Evolutionary conservation across 2,329 filamentous ascomycete genomes (phyloP).

Genomic region (Hymenoscyphus salicellus): DNA sequence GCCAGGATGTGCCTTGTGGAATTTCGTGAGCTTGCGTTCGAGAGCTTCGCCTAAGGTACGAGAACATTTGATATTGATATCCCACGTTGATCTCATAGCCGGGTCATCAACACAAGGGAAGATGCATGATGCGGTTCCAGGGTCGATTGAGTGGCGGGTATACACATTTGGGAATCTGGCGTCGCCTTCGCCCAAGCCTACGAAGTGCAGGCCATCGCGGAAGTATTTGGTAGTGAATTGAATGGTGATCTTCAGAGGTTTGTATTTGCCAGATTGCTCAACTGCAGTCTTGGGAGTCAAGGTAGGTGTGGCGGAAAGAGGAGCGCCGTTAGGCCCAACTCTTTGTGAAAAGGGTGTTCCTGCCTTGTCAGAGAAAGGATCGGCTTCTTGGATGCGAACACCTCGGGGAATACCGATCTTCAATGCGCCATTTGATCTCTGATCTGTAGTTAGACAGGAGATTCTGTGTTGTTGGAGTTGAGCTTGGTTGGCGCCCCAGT

Average conservation of each 20-base stretch:
- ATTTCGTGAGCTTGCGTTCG: constrained; percentile 40
- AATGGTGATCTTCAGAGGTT: constrained; percentile 63
- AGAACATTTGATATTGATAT: constrained; percentile 81
- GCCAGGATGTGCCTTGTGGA: constrained; percentile 40
- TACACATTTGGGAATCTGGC: constrained; percentile 87
- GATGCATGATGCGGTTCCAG: constrained; percentile 77
- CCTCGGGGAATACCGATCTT: constrained; percentile 56
- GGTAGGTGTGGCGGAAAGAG: constrained; percentile 34
- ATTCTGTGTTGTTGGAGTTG: constrained; percentile 68
- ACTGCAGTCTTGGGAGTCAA: constrained; percentile 36
- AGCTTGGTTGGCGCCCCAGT: constrained; percentile 70
- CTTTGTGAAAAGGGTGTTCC: constrained; percentile 44
- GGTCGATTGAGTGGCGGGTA: constrained; percentile 74
- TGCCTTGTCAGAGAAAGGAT: constrained; percentile 49
- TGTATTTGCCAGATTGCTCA: constrained; percentile 46
- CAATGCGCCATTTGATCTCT: constrained; percentile 53
- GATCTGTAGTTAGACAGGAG: constrained; percentile 36
- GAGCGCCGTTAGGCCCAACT: constrained; percentile 29
- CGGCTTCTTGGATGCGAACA: constrained; percentile 60
- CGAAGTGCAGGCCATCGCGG: constrained; percentile 87
- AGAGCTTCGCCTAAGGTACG: constrained; percentile 80
- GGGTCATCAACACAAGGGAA: constrained; percentile 93
- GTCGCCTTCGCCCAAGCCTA: constrained; percentile 77
- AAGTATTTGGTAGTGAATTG: constrained; percentile 75
- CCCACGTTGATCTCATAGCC: constrained; percentile 78